Evolutionary conservation across 768 basidiomycete species (phyloP), one percentile per base, ranked within the genome.

Genomic region (Suillus ampliporus): DNA sequence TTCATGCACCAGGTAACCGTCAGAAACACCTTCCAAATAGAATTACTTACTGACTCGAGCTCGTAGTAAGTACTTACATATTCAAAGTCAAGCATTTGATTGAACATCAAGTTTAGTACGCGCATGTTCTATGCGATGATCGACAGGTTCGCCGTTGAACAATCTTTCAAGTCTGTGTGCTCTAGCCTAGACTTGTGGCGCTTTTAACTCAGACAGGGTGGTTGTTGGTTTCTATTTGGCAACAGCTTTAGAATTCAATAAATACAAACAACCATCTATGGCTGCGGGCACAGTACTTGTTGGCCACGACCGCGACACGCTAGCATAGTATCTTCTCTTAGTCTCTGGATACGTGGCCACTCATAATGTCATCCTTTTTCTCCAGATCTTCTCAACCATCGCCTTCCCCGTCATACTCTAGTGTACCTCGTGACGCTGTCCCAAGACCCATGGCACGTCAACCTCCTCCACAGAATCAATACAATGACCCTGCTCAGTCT

Each of bases 401-500:
- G 34, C 37, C 71, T 0, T 59, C 61, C 11, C 77, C 82, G 1
- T 74, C 76, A 26, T 84, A 86, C 72, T 72, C 75, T 53, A 81
- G 83, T 60, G 40, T 83, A 9, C 82, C 83, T 6, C 74, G 69
- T 10, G 78, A 79, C 53, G 70, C 71, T n/a, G 57, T 77, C 1
- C 73, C 80, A 19, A 74, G 82, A 61, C 71, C 79, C 47, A 67
- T 53, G 72, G 75, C 41, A 60, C 76, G 68, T n/a, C 75, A 78
- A 58, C 74, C 69, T 23, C 76, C 78, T 11, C 81, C 80, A 26
- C 76, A 78, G 41, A 77, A 80, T 21, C 71, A 76, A n/a, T 88
- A 88, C 69, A 87, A 86, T 64, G 86, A 87, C 68, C 82, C 85
- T 2, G 78, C 83, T 5, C 69, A 65, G 41, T 67, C 77, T 15